A percentile compares a stretch with the other conserved stretches of the same genome.
These are phyloP conservation scores for Polygonum maritimum DNA, from an alignment of 148 eudicot genomes.

Conservation along the genomic window DNA sequence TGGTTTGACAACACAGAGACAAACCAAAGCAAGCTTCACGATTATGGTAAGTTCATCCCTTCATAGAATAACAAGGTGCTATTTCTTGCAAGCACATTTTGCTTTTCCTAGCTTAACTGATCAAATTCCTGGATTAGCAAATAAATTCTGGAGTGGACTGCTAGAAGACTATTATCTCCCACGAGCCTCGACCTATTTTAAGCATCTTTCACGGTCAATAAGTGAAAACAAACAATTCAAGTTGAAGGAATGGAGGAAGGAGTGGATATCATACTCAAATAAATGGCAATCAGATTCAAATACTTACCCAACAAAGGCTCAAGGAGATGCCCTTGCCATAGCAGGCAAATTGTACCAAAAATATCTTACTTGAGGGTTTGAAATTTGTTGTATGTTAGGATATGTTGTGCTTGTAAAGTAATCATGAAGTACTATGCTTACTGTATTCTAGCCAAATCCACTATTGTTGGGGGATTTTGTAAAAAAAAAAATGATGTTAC, in stretches of 20 bases:
- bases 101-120: not conserved
- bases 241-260: constrained; percentile 75
- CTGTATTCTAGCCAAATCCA: not conserved
- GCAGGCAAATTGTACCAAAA: constrained; percentile 44
- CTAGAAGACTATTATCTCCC: constrained; percentile 81
- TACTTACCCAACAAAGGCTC: constrained; percentile 54
- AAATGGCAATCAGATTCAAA: constrained; percentile 68
- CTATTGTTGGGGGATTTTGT: not conserved
- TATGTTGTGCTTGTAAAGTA: not conserved
- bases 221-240: constrained; percentile 38
- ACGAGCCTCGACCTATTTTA: constrained; percentile 73
- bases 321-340: constrained; percentile 59
- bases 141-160: constrained; percentile 97
- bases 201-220: constrained; percentile 43
- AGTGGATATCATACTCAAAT: constrained; percentile 80
- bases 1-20: constrained; percentile 73
- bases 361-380: constrained; percentile 32
- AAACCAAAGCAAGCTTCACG: constrained; percentile 87
- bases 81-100: not conserved
- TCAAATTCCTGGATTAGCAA: constrained; percentile 33
- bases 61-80: not conserved
- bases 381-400: not conserved
- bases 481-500: not conserved
- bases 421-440: not conserved
- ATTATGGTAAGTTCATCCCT: constrained; percentile 55